A percentile compares a stretch with the other conserved stretches of the same genome.
These are phyloP conservation scores for Glycine latifolia DNA, from an alignment of 306 rosid species.

Conservation along the genomic window DNA sequence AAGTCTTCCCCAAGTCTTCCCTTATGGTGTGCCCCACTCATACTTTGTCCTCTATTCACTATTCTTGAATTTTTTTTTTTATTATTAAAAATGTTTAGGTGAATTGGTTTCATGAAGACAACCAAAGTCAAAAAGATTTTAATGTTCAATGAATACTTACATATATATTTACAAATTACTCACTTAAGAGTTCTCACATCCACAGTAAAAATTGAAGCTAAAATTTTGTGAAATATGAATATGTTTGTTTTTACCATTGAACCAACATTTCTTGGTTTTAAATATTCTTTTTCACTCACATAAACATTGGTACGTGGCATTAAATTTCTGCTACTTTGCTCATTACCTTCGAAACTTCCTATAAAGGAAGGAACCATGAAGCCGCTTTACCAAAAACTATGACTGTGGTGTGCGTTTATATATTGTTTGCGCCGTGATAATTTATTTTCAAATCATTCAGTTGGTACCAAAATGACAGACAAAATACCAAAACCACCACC, in stretches of 20 bases:
- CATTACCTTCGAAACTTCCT: conserved; percentile 72
- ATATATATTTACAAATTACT: too few relatives aligned
- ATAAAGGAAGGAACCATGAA: conserved; percentile 68
- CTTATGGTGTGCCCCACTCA: conserved; percentile 52
- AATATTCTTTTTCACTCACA: background rate
- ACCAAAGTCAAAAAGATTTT: too few relatives aligned
- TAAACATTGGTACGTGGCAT: background rate
- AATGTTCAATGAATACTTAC: too few relatives aligned
- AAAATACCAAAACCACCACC: conserved; percentile 40
- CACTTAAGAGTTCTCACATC: too few relatives aligned
- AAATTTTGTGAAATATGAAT: too few relatives aligned
- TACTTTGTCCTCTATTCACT: background rate
- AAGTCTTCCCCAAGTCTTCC: conserved; percentile 68
- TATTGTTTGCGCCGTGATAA: conserved; percentile 32
- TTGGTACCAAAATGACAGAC: conserved; percentile 63
- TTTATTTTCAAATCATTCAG: conserved; percentile 45
- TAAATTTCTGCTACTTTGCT: background rate
- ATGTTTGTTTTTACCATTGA: too few relatives aligned
- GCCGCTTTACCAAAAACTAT: conserved; percentile 49
- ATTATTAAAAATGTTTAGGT: too few relatives aligned
- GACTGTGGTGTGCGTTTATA: conserved; percentile 43
- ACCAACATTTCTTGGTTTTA: background rate
- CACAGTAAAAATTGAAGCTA: too few relatives aligned
- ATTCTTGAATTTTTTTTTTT: background rate
- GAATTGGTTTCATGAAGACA: too few relatives aligned